Evolutionary conservation across 2,329 filamentous ascomycete genomes (phyloP).

Genomic region (Dactylonectria estremocensis): DNA sequence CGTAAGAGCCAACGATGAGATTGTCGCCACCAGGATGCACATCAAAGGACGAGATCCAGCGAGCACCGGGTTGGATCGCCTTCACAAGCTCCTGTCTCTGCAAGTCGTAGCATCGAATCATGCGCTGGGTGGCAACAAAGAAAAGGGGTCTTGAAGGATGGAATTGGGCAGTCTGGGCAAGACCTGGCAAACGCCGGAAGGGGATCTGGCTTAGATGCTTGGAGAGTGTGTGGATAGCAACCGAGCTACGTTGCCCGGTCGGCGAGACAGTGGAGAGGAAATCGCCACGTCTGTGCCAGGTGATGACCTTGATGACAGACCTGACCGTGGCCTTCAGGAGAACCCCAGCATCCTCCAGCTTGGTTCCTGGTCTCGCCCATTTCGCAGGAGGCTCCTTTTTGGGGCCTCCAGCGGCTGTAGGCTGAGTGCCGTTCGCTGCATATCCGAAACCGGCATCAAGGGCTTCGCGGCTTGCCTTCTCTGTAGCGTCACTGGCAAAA

Average conservation of each 20-base stretch:
- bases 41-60: constrained; percentile 94
- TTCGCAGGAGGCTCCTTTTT: constrained; percentile 84
- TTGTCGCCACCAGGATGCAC: constrained; percentile 96
- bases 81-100: constrained; percentile 93
- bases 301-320: constrained; percentile 86
- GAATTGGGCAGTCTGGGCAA: constrained; percentile 91
- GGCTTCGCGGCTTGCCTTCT: constrained; percentile 81
- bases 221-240: constrained; percentile 94
- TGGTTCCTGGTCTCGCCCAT: constrained; percentile 85
- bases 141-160: constrained; percentile 94
- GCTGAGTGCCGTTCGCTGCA: constrained; percentile 77
- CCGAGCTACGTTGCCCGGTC: constrained; percentile 81
- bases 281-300: constrained; percentile 94
- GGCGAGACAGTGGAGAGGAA: constrained; percentile 95
- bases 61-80: constrained; percentile 91
- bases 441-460: constrained; percentile 95
- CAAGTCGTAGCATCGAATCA: constrained; percentile 94
- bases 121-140: constrained; percentile 95
- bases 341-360: constrained; percentile 83
- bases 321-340: constrained; percentile 86
- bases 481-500: constrained; percentile 79
- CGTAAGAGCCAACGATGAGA: constrained; percentile 93
- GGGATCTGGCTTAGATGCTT: constrained; percentile 96
- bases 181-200: constrained; percentile 83
- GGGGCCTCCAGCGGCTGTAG: constrained; percentile 66